phyloP scores from a whole-genome alignment of 306 rosid genomes.

The Citrullus mucosospermus region DNA sequence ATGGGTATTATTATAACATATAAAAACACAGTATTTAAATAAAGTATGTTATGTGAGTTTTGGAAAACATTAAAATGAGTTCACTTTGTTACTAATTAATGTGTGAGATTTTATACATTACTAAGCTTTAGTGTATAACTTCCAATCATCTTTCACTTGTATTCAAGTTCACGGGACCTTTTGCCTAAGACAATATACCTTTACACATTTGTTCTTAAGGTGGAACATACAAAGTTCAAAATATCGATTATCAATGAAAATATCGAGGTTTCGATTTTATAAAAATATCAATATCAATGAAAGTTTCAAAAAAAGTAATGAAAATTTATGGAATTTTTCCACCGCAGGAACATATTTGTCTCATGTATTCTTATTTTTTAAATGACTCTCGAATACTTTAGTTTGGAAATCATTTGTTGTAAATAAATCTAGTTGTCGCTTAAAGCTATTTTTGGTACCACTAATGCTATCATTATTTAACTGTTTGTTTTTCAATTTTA shows the following conservation, averaged over 20 bases:
- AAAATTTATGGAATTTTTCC: no score
- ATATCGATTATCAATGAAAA: no score
- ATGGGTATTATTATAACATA: not conserved
- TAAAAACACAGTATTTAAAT: not conserved
- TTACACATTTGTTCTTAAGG: not conserved
- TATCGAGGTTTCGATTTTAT: no score
- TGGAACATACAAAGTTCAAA: no score
- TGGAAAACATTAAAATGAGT: not conserved
- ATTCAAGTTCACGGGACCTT: not conserved
- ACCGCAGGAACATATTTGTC: not conserved
- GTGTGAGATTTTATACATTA: not conserved
- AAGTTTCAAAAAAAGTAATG: no score
- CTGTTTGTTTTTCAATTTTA: not conserved
- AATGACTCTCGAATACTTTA: not conserved
- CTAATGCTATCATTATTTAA: not conserved
- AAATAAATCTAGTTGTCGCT: not conserved
- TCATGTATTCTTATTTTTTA: not conserved
- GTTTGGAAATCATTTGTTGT: not conserved
- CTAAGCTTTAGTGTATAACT: not conserved
- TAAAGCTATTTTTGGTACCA: not conserved
- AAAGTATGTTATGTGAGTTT: not conserved
- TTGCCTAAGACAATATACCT: not conserved
- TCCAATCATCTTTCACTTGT: not conserved
- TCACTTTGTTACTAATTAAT: not conserved
- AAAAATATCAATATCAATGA: no score